Base-by-base conservation (phyloP, 345 rosid species). In the Eucalyptus sp. region DNA sequence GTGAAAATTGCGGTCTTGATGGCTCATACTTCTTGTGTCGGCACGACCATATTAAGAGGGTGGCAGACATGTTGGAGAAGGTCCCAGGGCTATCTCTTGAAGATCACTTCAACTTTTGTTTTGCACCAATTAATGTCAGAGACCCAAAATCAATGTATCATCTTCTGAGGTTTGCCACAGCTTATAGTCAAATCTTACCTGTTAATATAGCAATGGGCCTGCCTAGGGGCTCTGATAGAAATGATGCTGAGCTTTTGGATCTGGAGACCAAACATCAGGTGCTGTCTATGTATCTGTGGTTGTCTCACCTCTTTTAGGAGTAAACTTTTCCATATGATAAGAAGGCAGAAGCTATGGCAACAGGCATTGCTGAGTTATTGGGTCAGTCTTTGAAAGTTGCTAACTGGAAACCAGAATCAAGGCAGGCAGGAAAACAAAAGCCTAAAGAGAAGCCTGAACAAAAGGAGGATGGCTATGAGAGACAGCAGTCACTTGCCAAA, bases 101-200 rank as follows among this genome's bases (percentile, higher is more conserved):
- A 92, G 98, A 97, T 87, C 94, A 98, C 50, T 97, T 96, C 90
- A 96, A 96, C 94, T 95, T 97, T 91, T 96, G 97, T 90, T 97
- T 96, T 89, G 99, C 99, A 31, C 99, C 99, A 10, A 97, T 96
- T 50, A 97, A 96, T 92, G 60, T 96, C 51, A 93, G 97, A 92
- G 97, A 97, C 91, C 98, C 99, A 48, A 96, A 94, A 91, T 96
- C 98, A 8, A 96, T 95, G 99, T 93, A 95, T 89, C 96, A 96
- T 93, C 95, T 97, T n/a, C 91, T 92, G 62, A 91, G 96, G 87
- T 96, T 97, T 89, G 99, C 99, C 85, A 93, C 95, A 43, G 88
- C 93, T 31, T 97, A 93, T 86, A 91, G 98, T 90, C 94, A 91
- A 87, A 96, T 93, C 86, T 90, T 91, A 86, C 97, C 98, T 31